Conservation (phyloP, 2,329 filamentous ascomycete genomes). For the Trichoderma arundinaceum region DNA sequence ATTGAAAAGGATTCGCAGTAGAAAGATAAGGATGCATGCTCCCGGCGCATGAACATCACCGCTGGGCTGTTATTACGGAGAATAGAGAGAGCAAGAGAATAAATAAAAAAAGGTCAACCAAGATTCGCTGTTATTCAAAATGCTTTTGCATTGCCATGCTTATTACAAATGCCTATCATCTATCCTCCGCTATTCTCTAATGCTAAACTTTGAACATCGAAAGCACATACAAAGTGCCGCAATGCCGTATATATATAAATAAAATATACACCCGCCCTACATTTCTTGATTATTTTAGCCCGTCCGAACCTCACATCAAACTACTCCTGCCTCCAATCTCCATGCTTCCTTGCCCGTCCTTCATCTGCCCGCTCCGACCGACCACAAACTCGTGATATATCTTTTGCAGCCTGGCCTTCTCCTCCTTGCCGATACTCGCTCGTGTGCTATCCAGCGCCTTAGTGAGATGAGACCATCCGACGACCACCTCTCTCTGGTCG, state of each 20-base stretch:
- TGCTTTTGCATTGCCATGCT: not conserved
- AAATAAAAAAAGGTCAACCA: no score
- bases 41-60: not conserved
- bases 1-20: conserved; percentile 3
- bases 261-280: not conserved
- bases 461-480: conserved; percentile 82
- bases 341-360: conserved; percentile 85
- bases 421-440: conserved; percentile 80
- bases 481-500: conserved; percentile 72
- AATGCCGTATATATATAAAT: not conserved
- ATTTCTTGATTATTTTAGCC: not conserved
- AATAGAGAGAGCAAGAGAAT: not conserved
- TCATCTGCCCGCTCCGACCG: conserved; percentile 93
- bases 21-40: not conserved
- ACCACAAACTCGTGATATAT: conserved; percentile 96
- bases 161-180: conserved; percentile 12
- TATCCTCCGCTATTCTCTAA: conserved; percentile 2
- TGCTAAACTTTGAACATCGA: not conserved
- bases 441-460: conserved; percentile 78
- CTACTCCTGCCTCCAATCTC: conserved; percentile 93
- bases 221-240: not conserved
- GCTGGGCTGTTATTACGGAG: not conserved
- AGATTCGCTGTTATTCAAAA: not conserved
- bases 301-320: conserved; percentile 70
- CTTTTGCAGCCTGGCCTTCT: conserved; percentile 72